phyloP scores from a whole-genome alignment of 768 basidiomycete genomes.

The Pleurotus citrinopileatus region DNA sequence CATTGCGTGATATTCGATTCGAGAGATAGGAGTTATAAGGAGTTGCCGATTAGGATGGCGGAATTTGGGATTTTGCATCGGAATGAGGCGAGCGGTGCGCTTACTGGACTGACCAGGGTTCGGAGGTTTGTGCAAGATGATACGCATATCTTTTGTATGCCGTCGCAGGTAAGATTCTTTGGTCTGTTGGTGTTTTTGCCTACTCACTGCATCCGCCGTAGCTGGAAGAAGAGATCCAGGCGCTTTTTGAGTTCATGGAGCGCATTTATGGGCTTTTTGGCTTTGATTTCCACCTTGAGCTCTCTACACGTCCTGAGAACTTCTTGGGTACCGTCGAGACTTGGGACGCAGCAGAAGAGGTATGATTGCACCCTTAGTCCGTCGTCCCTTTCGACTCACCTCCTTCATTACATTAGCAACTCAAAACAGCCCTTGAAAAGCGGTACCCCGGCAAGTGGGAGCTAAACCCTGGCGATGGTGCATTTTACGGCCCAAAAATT shows the following conservation, averaged over 20 bases:
- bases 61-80: conserved; percentile 98
- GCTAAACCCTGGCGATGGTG: conserved; percentile 93
- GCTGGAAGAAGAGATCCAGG: conserved; percentile 85
- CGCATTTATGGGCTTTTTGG: conserved; percentile 93
- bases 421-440: conserved; percentile 78
- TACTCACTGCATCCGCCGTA: too few relatives aligned
- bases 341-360: conserved; percentile 87
- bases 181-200: too few relatives aligned
- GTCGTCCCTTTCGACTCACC: conserved; percentile 11
- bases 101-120: conserved; percentile 91
- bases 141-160: conserved; percentile 98
- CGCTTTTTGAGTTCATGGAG: conserved; percentile 93
- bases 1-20: conserved; percentile 96
- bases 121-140: conserved; percentile 97
- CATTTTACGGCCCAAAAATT: conserved; percentile 99
- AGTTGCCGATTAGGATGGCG: conserved; percentile 95
- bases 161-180: conserved; percentile 78
- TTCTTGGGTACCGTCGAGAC: conserved; percentile 85
- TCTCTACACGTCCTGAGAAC: conserved; percentile 96
- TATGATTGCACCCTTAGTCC: conserved; percentile 25
- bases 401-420: conserved; percentile 52
- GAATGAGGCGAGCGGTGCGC: conserved; percentile 93
- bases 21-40: conserved; percentile 89
- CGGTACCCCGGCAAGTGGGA: conserved; percentile 88
- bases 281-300: conserved; percentile 89